Conservation (phyloP, 371 early-diverging fungal species). For the Smittium culicis region DNA sequence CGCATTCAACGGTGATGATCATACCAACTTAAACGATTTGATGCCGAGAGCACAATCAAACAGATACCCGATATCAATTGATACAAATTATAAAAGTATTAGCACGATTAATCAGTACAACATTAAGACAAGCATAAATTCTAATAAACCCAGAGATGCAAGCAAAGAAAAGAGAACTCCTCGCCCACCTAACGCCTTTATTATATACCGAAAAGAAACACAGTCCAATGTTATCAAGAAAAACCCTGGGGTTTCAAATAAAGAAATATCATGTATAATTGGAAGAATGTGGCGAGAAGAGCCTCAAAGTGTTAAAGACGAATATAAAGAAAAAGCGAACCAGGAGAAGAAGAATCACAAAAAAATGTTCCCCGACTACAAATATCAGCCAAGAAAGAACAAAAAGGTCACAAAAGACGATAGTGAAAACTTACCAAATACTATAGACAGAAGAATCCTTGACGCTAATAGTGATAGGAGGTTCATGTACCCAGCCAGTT, state of each 20-base stretch:
- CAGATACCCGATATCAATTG: background rate
- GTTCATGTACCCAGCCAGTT: background rate
- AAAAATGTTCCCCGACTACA: constrained; percentile 49
- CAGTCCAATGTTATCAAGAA: constrained; percentile 42
- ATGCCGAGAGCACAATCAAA: background rate
- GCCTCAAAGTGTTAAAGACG: constrained; percentile 37
- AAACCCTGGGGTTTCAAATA: constrained; percentile 46
- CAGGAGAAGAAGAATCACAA: constrained; percentile 41
- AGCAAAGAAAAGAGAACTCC: constrained; percentile 32
- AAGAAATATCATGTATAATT: constrained; percentile 51
- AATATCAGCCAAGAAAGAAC: constrained; percentile 48
- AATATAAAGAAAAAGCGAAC: constrained; percentile 39
- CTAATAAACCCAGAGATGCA: background rate
- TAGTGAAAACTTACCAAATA: background rate
- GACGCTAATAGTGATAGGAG: background rate
- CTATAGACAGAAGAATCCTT: background rate
- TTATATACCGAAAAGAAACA: constrained; percentile 51
- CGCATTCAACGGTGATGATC: background rate
- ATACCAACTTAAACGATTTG: background rate
- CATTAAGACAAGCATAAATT: background rate
- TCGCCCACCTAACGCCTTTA: constrained; percentile 37
- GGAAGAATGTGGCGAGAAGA: constrained; percentile 52
- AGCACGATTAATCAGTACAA: background rate
- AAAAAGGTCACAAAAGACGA: constrained; percentile 16
- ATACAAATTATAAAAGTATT: background rate